These are phyloP conservation scores for Geranium brycei DNA, from an alignment of 345 rosid genomes.

Conservation along the genomic window DNA sequence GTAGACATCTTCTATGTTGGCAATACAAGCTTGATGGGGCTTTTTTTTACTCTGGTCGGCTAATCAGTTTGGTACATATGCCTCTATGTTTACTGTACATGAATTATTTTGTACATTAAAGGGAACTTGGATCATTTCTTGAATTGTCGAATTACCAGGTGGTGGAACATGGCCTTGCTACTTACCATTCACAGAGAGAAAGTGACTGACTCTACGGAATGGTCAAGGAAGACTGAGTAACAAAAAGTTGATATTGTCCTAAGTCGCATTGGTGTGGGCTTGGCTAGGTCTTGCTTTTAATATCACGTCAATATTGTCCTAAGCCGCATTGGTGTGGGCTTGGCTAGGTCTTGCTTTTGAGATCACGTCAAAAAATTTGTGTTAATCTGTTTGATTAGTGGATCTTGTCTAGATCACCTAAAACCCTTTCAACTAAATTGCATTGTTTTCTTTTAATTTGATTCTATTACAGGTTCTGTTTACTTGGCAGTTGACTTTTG, in stretches of 20 bases:
- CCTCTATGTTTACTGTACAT: not conserved
- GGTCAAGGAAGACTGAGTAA: constrained; percentile 2
- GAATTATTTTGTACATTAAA: not conserved
- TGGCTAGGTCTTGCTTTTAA: not conserved
- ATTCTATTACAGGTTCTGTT: constrained; percentile 41
- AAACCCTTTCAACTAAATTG: not conserved
- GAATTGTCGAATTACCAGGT: constrained; percentile 38
- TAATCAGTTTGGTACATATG: constrained; percentile 69
- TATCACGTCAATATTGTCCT: not conserved
- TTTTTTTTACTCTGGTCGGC: constrained; percentile 86
- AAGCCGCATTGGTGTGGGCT: not conserved
- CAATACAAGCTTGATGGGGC: not conserved
- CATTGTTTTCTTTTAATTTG: not conserved
- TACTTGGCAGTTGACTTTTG: constrained; percentile 96
- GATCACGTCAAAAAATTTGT: not conserved
- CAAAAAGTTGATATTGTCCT: too few species aligned
- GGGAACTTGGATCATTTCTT: constrained; percentile 6
- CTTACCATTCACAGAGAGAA: constrained; percentile 92
- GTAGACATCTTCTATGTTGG: not conserved
- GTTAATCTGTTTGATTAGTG: not conserved
- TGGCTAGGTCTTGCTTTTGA: not conserved
- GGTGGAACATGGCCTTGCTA: constrained; percentile 94
- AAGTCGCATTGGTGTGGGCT: not conserved
- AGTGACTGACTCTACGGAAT: constrained; percentile 85
- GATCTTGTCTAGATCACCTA: not conserved